Evolutionary conservation across 305 asterid species (phyloP).

Genomic region (Petunia hybrid): DNA sequence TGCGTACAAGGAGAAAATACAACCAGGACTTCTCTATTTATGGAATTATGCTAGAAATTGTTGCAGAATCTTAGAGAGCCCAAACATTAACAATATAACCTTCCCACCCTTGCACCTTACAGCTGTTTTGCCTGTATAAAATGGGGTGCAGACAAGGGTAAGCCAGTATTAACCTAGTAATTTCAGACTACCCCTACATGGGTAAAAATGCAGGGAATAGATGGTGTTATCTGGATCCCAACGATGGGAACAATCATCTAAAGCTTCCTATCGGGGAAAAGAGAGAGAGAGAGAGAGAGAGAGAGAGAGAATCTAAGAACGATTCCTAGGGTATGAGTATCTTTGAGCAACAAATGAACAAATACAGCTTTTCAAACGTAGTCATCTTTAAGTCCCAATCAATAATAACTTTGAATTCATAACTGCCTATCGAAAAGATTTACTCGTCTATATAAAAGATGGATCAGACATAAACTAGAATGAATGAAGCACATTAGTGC

Average conservation of each 20-base stretch:
- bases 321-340: background rate
- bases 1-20: conserved; percentile 18
- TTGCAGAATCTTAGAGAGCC: background rate
- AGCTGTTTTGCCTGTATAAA: background rate
- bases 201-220: background rate
- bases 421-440: conserved; percentile 6
- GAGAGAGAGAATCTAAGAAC: no score
- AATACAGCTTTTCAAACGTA: background rate
- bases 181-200: background rate
- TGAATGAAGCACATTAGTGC: background rate
- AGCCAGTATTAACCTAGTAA: background rate
- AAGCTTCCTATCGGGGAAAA: background rate
- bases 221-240: conserved; percentile 1
- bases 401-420: background rate
- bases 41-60: background rate
- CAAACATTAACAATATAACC: background rate
- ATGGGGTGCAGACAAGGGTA: background rate
- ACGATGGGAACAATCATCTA: background rate
- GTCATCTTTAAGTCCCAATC: background rate
- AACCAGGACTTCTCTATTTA: conserved; percentile 23
- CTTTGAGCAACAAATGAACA: background rate
- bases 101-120: background rate
- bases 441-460: background rate
- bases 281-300: no score
- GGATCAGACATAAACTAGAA: background rate